Conservation (phyloP, 257 asterid genomes). For the Coffea eugenioides region DNA sequence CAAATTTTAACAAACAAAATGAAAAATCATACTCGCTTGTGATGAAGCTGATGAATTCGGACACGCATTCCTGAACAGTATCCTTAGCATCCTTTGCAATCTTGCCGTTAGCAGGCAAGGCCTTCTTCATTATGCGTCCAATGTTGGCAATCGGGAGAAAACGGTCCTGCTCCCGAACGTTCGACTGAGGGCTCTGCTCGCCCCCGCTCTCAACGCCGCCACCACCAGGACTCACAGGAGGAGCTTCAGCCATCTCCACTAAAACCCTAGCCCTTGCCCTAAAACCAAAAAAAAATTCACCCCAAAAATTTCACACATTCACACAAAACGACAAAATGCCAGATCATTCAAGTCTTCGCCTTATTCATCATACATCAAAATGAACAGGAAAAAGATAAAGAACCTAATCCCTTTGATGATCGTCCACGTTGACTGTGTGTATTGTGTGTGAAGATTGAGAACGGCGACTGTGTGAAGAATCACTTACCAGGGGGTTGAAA, state of each 20-base stretch:
- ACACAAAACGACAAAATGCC: background rate
- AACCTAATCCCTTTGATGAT: constrained; percentile 6
- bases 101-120: constrained; percentile 68
- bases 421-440: background rate
- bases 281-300: background rate
- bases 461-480: background rate
- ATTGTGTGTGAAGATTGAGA: background rate
- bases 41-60: constrained; percentile 71
- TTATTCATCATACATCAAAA: background rate
- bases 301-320: constrained; percentile 1
- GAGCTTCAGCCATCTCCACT: constrained; percentile 24
- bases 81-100: constrained; percentile 78
- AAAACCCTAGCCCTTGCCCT: constrained; percentile 20
- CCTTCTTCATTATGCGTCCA: constrained; percentile 76
- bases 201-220: constrained; percentile 60
- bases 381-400: background rate
- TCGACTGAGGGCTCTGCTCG: constrained; percentile 68
- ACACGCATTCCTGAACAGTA: constrained; percentile 72
- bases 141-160: constrained; percentile 71
- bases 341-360: background rate
- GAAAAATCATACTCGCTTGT: constrained; percentile 64
- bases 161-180: constrained; percentile 67
- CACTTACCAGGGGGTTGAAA: background rate
- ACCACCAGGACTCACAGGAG: constrained; percentile 34
- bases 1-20: background rate